Evolutionary conservation across 805 yeast genomes (phyloP), one percentile per base, ranked within the genome.

Genomic region (Lipomyces mesembrius): DNA sequence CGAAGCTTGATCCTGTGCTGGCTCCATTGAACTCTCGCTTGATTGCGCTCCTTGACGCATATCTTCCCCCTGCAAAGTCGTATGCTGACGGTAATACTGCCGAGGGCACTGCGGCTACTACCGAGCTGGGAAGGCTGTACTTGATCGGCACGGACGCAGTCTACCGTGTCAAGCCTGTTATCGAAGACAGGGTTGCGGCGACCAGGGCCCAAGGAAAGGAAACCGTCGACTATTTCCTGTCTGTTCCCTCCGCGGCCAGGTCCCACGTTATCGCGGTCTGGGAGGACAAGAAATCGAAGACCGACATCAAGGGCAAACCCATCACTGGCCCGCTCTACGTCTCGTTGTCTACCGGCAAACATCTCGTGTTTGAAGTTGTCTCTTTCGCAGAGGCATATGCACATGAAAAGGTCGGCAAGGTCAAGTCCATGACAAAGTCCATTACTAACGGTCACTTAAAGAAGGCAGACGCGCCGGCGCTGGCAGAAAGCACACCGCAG

Each of bases 1-100:
- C 88, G n/a, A 82, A 84, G 29, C 73, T 88, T 27, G 92, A 88
- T 76, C 88, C 90, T 3, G 46, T 88, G 12, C 79, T 89, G 58
- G 81, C 80, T 49, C 93, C 95, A 35, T 57, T 88, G 57, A 91
- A 89, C 78, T 77, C 81, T 46, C 78, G 81, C 43, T 76, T 89
- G 61, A 87, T 83, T 68, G 75, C 79, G 1, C 72, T 80, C 29
- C 81, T 85, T 35, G 76, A 79, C 52, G 77, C 76, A 46, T 79
- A 82, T 70, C 79, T 85, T 49, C 89, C 90, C 8, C 61, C 71
- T 22, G 59, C 66, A 4, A 58, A 61, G 60, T 34, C 57, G 39
- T 34, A 27, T 20, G 52, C 59, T n/a, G 49, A 46, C 37, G 61
- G 51, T 2, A 27, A 54, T 11, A 35, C 57, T 4, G 51, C 67